Conservation (phyloP, 257 asterid species). For the Solanum gandarillasii region DNA sequence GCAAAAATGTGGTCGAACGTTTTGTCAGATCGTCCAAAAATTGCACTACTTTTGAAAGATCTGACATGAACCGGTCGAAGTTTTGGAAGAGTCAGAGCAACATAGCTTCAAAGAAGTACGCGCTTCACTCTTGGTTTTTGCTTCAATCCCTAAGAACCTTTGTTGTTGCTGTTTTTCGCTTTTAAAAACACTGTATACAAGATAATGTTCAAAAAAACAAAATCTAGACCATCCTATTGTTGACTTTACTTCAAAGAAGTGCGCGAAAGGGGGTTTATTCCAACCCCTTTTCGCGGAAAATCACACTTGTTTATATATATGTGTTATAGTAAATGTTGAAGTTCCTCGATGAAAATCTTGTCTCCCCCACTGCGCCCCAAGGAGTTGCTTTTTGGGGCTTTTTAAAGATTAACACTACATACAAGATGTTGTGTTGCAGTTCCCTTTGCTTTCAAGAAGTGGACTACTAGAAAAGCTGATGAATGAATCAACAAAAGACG, state of each 20-base stretch:
- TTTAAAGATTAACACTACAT: not conserved
- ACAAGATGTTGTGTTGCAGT: constrained; percentile 23
- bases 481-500: constrained; percentile 24
- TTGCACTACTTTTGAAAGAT: not conserved
- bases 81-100: not conserved
- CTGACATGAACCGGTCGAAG: not conserved
- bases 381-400: not conserved
- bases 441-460: constrained; percentile 76
- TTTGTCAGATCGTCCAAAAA: not conserved
- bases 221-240: not conserved
- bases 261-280: not conserved
- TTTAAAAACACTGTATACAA: not conserved
- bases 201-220: not conserved
- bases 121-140: not conserved
- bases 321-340: not conserved
- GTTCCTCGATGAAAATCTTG: not conserved
- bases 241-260: too few relatives aligned
- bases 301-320: not conserved
- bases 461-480: constrained; percentile 63
- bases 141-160: not conserved
- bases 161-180: not conserved
- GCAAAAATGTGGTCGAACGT: not conserved
- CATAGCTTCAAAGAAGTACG: not conserved
- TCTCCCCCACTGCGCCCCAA: not conserved
- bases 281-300: not conserved